Conservation (phyloP, 2,329 filamentous ascomycete genomes). For the Alternaria sp. region DNA sequence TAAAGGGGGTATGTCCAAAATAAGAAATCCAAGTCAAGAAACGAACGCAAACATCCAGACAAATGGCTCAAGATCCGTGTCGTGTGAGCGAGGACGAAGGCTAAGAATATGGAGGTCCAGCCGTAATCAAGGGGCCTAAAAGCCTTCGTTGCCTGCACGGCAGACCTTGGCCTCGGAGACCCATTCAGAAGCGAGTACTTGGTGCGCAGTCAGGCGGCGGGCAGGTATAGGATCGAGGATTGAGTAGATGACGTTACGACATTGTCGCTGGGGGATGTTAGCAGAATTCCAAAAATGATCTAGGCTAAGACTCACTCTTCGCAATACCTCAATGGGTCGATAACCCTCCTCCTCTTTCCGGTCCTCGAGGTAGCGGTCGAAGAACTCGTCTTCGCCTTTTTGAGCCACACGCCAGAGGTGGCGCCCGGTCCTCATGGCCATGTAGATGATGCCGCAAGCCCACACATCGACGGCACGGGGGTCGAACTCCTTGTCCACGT, state of each 20-base stretch:
- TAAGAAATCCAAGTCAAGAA: slow-evolving; percentile 29
- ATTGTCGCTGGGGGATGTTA: slow-evolving; percentile 73
- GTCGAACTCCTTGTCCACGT: slow-evolving; percentile 93
- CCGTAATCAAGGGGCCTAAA: slow-evolving; percentile 58
- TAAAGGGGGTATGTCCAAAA: slow-evolving; percentile 47
- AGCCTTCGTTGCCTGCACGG: slow-evolving; percentile 93
- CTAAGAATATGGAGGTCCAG: slow-evolving; percentile 16
- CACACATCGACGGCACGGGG: slow-evolving; percentile 97
- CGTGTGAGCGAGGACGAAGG: slow-evolving; percentile 8
- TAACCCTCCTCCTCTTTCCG: slow-evolving; percentile 95
- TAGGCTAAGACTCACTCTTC: slow-evolving; percentile 72
- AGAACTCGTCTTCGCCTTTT: slow-evolving; percentile 97
- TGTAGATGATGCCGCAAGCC: slow-evolving; percentile 99
- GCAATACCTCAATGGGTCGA: slow-evolving; percentile 91
- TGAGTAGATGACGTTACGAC: slow-evolving; percentile 98
- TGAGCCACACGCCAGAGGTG: slow-evolving; percentile 97
- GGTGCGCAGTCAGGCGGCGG: slow-evolving; percentile 91
- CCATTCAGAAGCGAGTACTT: slow-evolving; percentile 98
- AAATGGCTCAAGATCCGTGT: slow-evolving; percentile 30
- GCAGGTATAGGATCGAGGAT: slow-evolving; percentile 94
- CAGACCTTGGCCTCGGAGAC: slow-evolving; percentile 96
- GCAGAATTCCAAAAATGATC: neutral
- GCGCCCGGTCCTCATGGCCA: slow-evolving; percentile 97
- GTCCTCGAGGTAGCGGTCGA: slow-evolving; percentile 90
- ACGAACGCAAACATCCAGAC: slow-evolving; percentile 24